Percentiles rank a stretch among this genome's conserved stretches.
phyloP scores from a whole-genome alignment of 257 asterid genomes.

The Lavandula angustifolia region DNA sequence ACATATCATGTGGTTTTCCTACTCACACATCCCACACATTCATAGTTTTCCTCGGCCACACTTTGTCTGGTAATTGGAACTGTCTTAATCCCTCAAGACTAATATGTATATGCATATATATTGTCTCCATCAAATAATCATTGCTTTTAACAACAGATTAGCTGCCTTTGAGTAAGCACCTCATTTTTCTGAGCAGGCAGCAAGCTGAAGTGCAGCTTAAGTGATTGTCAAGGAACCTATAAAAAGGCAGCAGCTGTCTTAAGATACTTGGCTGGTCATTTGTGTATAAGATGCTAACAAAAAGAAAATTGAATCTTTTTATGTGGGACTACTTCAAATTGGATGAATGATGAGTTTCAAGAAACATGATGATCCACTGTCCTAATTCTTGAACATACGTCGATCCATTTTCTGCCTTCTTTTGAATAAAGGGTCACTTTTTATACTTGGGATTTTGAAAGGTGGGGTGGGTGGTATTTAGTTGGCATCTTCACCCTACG shows the following conservation, averaged over 20 bases:
- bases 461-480: not conserved
- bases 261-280: slow-evolving; percentile 42
- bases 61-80: slow-evolving; percentile 34
- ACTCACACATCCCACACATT: not conserved
- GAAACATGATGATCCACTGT: slow-evolving; percentile 28
- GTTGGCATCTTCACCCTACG: slow-evolving; percentile 29
- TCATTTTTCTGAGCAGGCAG: slow-evolving; percentile 23
- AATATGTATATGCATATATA: not conserved
- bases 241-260: slow-evolving; percentile 32
- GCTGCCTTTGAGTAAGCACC: slow-evolving; percentile 29
- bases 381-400: slow-evolving; percentile 21
- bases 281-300: slow-evolving; percentile 37
- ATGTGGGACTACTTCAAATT: slow-evolving; percentile 28
- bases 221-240: slow-evolving; percentile 40
- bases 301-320: slow-evolving; percentile 8
- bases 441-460: not conserved
- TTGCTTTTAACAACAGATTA: slow-evolving; percentile 30
- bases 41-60: slow-evolving; percentile 36
- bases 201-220: slow-evolving; percentile 29
- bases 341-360: slow-evolving; percentile 30
- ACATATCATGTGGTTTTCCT: not conserved
- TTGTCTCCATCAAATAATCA: slow-evolving; percentile 35
- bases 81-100: slow-evolving; percentile 23
- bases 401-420: slow-evolving; percentile 22
- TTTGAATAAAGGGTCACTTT: slow-evolving; percentile 10